These are phyloP conservation scores for Termitomyces sp. DNA, from an alignment of 768 basidiomycete species.

Conservation along the genomic window DNA sequence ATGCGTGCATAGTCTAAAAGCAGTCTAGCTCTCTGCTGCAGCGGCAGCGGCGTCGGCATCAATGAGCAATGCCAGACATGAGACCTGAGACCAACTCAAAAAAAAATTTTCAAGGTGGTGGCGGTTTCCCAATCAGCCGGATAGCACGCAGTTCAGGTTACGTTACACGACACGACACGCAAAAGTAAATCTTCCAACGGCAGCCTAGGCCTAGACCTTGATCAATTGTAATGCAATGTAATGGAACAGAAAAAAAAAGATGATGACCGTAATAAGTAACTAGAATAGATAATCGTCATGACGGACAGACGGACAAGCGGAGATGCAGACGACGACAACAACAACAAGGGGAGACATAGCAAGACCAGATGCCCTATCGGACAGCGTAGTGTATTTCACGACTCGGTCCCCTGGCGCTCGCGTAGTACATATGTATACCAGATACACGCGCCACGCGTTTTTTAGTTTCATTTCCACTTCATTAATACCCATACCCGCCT, in stretches of 20 bases:
- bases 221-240: too few relatives aligned
- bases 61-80: too few relatives aligned
- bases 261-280: background rate
- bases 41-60: too few relatives aligned
- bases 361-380: conserved; percentile 1
- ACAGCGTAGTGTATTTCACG: background rate
- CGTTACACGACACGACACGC: too few relatives aligned
- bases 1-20: too few relatives aligned
- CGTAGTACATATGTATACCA: background rate
- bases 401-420: background rate
- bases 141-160: too few relatives aligned
- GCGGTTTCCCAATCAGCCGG: too few relatives aligned
- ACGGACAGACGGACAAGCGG: background rate
- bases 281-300: background rate
- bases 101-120: too few relatives aligned
- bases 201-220: too few relatives aligned
- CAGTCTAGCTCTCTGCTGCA: too few relatives aligned
- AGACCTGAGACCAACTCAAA: too few relatives aligned
- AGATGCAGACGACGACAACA: background rate
- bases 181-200: too few relatives aligned
- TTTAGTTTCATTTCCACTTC: background rate
- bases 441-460: conserved; percentile 1
- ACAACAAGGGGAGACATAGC: background rate
- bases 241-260: background rate
- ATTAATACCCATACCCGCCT: conserved; percentile 1